Base-by-base conservation (phyloP, 495 filamentous ascomycete species). In the Aspergillus haitiensis region DNA sequence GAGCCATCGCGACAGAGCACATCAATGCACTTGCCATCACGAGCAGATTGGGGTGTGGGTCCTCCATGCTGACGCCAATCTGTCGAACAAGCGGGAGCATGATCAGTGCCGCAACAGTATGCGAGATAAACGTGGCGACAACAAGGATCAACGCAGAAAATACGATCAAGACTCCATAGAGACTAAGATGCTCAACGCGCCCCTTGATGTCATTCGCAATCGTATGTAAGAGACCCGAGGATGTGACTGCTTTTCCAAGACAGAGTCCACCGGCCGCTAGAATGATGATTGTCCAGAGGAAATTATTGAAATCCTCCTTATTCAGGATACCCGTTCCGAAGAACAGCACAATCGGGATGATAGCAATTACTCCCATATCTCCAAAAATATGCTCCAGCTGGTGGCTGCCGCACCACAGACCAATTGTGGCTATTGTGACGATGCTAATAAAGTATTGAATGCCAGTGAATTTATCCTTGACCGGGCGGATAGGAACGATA, bases 231-330 rank as follows among this genome's bases (percentile, higher is more conserved):
- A 99, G 78, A 0, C 94, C 94, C 0, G 92, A 97, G 8, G 88
- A 92, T 52, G 90, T 93, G 64, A 99, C 94, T 0, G 95, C 91
- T 73, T 96, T 97, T 42, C 94, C 94, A 1, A 99, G 86, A 5
- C 92, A 89, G 10, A 99, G 77, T 2, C 94, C 94, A 42, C 94
- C 94, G 13, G 95, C 94, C 0, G 94, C 94, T 16, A 99, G 86
- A 66, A 99, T 97, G 77, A 99, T 98, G 74, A 99, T 98, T 31
- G 94, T 99, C 94, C 94, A 99, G 35, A 97, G 88, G 75, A 99
- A 99, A 69, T 99, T 99, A 79, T 99, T 99, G 70, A 99, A 99
- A 71, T 99, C 94, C 75, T 98, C 94, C 72, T 99, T 99, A 32
- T 93, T 99, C 11, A 99, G 83, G 68, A 99, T 96, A 39, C 94